Conservation (phyloP, 139 green algal species). For the Chlorella sp. region DNA sequence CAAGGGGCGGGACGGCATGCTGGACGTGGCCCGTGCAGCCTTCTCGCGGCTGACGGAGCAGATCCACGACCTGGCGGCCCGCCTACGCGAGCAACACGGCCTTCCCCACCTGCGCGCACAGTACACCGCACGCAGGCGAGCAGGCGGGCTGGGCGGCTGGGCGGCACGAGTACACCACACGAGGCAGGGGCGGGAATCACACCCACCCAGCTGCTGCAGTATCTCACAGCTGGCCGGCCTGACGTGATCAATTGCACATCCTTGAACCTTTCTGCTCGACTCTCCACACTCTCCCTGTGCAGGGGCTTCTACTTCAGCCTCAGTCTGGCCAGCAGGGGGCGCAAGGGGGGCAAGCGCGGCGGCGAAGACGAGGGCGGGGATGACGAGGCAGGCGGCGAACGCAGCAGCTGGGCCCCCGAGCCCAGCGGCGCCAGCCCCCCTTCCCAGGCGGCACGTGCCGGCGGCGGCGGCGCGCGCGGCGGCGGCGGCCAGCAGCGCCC, state of each 20-base stretch:
- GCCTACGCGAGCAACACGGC: constrained; percentile 28
- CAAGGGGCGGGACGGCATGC: constrained; percentile 62
- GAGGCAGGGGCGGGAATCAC: too few relatives aligned
- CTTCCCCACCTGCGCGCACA: constrained; percentile 52
- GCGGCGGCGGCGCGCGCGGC: neutral
- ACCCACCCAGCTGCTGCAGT: too few relatives aligned
- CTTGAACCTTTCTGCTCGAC: too few relatives aligned
- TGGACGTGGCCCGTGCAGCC: constrained; percentile 76
- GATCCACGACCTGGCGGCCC: constrained; percentile 70
- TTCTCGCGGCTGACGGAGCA: constrained; percentile 83
- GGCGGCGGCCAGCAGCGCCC: neutral
- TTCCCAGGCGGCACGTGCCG: neutral
- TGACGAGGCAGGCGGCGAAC: neutral
- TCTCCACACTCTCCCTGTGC: too few relatives aligned
- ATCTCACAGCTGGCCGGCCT: too few relatives aligned
- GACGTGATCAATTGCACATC: too few relatives aligned
- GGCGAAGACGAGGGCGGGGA: neutral
- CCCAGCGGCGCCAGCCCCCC: neutral
- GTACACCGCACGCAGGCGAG: constrained; percentile 67
- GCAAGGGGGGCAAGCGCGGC: neutral
- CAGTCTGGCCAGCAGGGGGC: neutral
- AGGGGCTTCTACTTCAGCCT: constrained; percentile 20
- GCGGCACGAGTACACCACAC: too few relatives aligned
- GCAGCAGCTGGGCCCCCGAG: neutral
- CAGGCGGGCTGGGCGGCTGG: too few relatives aligned